Percentiles rank a stretch among this genome's conserved stretches.
Evolutionary conservation across 108 stramenopile species (phyloP).

Genomic region (Nitzschia palea): DNA sequence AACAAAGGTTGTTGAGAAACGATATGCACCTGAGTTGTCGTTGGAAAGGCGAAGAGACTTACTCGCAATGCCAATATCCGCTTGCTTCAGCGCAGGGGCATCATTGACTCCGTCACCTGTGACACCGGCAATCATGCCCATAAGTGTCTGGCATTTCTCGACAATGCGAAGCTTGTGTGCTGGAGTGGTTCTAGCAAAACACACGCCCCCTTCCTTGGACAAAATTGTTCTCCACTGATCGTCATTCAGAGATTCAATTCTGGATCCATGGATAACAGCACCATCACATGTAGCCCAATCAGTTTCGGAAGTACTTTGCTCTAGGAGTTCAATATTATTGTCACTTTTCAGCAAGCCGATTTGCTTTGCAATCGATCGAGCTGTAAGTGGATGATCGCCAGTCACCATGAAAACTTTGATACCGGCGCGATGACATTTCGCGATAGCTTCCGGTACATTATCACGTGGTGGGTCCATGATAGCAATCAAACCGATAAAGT

Average conservation of each 20-base stretch:
- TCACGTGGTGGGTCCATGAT: conserved; percentile 93
- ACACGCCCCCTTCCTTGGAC: not conserved
- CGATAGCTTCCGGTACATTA: conserved; percentile 78
- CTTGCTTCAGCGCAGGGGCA: conserved; percentile 92
- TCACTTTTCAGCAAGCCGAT: conserved; percentile 81
- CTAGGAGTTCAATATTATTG: conserved; percentile 59
- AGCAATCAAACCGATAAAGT: conserved; percentile 85
- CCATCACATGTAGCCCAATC: conserved; percentile 52
- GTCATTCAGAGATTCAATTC: conserved; percentile 7
- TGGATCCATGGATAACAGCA: conserved; percentile 46
- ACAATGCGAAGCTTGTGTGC: conserved; percentile 90
- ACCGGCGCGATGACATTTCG: conserved; percentile 79
- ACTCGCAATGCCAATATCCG: conserved; percentile 92
- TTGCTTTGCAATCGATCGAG: conserved; percentile 67
- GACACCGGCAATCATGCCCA: conserved; percentile 65
- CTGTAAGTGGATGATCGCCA: conserved; percentile 88
- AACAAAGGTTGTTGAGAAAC: too few species aligned
- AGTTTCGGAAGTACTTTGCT: conserved; percentile 63
- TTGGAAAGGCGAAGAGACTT: too few species aligned
- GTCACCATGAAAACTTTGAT: conserved; percentile 95
- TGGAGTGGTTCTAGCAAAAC: conserved; percentile 82
- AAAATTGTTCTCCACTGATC: conserved; percentile 8
- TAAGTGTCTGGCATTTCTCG: conserved; percentile 76
- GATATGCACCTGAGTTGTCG: too few species aligned
- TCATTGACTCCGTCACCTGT: conserved; percentile 97